Evolutionary conservation across 805 yeast species (phyloP).

Genomic region (Limtongia smithiae): DNA sequence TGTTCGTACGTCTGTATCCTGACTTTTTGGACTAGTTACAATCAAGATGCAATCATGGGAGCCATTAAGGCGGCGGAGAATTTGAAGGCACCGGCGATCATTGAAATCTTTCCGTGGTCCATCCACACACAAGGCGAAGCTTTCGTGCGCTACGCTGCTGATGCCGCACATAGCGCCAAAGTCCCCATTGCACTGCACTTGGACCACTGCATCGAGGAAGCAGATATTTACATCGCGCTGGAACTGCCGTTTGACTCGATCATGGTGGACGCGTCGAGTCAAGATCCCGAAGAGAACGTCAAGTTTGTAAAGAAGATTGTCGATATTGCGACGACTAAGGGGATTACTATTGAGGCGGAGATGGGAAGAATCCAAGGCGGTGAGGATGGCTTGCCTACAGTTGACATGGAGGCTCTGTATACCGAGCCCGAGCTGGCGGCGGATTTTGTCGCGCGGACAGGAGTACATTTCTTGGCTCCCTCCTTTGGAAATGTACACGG

Average conservation of each 20-base stretch:
- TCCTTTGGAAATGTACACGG: constrained; percentile 42
- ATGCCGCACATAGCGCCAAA: constrained; percentile 33
- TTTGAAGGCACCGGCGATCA: constrained; percentile 36
- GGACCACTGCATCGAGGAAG: constrained; percentile 38
- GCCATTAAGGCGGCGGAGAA: constrained; percentile 39
- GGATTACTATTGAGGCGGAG: constrained; percentile 40
- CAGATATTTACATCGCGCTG: constrained; percentile 36
- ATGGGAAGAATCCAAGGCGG: constrained; percentile 42
- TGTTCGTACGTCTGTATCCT: too few relatives aligned
- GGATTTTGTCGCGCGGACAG: constrained; percentile 34
- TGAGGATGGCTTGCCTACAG: constrained; percentile 39
- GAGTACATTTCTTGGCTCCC: constrained; percentile 41
- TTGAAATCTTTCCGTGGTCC: constrained; percentile 41
- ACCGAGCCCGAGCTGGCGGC: constrained; percentile 38
- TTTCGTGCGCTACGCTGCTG: constrained; percentile 33
- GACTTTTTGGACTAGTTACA: too few relatives aligned
- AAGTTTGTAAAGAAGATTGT: constrained; percentile 35
- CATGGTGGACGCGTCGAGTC: constrained; percentile 41
- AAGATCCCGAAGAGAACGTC: constrained; percentile 38
- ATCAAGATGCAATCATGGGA: constrained; percentile 37
- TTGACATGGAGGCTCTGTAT: constrained; percentile 35
- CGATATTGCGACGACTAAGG: constrained; percentile 31
- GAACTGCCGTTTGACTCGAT: constrained; percentile 40
- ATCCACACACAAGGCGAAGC: constrained; percentile 35
- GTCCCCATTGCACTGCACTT: constrained; percentile 40